These are phyloP conservation scores for Dipteronia dyeriana DNA, from an alignment of 345 rosid species.

Conservation along the genomic window DNA sequence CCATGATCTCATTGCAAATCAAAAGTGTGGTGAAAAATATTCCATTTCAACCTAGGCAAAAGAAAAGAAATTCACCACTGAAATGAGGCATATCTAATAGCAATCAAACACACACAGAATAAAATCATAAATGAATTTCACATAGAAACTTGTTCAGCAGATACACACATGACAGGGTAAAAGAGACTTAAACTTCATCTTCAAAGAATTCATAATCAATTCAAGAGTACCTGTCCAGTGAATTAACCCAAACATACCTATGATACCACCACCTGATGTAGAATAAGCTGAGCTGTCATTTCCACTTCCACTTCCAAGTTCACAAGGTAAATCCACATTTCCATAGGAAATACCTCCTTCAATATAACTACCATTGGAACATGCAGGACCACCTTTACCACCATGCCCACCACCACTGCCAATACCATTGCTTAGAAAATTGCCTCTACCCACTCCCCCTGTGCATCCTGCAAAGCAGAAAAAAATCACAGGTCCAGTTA, in stretches of 20 bases:
- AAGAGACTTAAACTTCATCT: background rate
- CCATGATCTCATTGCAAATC: background rate
- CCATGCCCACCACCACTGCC: constrained; percentile 99
- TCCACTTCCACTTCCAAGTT: constrained; percentile 99
- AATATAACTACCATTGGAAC: constrained; percentile 58
- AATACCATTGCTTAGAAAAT: constrained; percentile 59
- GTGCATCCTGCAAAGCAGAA: constrained; percentile 72
- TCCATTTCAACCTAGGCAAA: background rate
- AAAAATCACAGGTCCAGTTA: constrained; percentile 15
- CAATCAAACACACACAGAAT: background rate
- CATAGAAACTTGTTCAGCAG: background rate
- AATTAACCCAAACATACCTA: constrained; percentile 50
- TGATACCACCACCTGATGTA: constrained; percentile 91
- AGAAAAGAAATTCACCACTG: background rate
- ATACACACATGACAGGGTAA: background rate
- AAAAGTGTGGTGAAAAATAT: background rate
- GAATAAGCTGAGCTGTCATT: constrained; percentile 55
- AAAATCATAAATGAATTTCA: constrained; percentile 4
- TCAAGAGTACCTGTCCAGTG: background rate
- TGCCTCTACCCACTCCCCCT: constrained; percentile 90
- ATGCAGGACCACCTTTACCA: constrained; percentile 87
- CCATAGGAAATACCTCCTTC: constrained; percentile 92
- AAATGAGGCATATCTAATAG: background rate
- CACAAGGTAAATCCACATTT: constrained; percentile 83
- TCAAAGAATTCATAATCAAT: background rate